A percentile compares a stretch with the other conserved stretches of the same genome.
These are phyloP conservation scores for Trichodelitschia bisporula DNA, from an alignment of 495 filamentous ascomycete genomes.

Conservation along the genomic window DNA sequence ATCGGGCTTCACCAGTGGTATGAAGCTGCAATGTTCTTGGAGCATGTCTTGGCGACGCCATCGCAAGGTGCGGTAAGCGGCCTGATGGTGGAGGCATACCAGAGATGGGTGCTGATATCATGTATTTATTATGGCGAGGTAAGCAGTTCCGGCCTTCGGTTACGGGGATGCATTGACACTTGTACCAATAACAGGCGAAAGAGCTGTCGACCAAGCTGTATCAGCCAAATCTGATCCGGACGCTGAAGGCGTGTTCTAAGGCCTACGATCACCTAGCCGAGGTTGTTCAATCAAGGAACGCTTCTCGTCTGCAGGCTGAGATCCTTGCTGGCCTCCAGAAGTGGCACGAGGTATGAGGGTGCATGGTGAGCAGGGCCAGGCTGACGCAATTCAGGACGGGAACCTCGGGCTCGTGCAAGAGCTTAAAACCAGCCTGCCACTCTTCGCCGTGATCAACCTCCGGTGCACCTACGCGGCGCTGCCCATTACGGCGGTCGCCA, in stretches of 20 bases:
- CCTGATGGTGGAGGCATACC: conserved; percentile 75
- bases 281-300: background rate
- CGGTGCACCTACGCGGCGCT: conserved; percentile 15
- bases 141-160: conserved; percentile 13
- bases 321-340: background rate
- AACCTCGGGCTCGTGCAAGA: conserved; percentile 31
- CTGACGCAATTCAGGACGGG: conserved; percentile 26
- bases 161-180: background rate
- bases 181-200: background rate
- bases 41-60: conserved; percentile 41
- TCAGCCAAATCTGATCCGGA: background rate
- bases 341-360: background rate
- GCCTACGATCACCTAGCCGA: background rate
- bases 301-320: background rate
- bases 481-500: conserved; percentile 11
- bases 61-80: conserved; percentile 32
- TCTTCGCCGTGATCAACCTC: conserved; percentile 19
- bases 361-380: background rate
- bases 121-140: conserved; percentile 49
- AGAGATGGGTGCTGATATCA: conserved; percentile 71
- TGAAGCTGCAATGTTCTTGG: conserved; percentile 44
- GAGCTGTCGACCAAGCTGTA: background rate
- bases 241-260: background rate
- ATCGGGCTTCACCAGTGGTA: conserved; percentile 47
- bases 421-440: conserved; percentile 22